Percentiles rank a stretch among this genome's conserved stretches.
phyloP scores from a whole-genome alignment of 805 yeast species.

The Cyberlindnera suaveolens region DNA sequence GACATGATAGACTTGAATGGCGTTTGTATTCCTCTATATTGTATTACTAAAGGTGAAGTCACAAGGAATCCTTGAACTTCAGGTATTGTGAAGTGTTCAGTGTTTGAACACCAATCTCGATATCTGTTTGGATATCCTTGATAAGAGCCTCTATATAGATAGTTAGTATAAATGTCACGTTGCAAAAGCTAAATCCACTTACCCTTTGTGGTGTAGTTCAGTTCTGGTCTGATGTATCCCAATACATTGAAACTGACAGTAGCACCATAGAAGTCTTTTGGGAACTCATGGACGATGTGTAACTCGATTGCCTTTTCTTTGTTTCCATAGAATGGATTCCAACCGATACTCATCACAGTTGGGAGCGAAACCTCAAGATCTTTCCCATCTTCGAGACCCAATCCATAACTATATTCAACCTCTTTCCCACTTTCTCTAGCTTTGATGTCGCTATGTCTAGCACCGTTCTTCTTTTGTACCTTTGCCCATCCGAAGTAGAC shows the following conservation, averaged over 20 bases:
- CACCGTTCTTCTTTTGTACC: slow-evolving; percentile 3
- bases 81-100: slow-evolving; percentile 38
- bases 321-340: slow-evolving; percentile 89
- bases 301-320: slow-evolving; percentile 78
- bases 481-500: slow-evolving; percentile 77
- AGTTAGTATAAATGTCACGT: slow-evolving; percentile 48
- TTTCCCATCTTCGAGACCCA: slow-evolving; percentile 29
- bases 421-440: slow-evolving; percentile 32
- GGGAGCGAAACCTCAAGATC: slow-evolving; percentile 53
- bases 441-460: slow-evolving; percentile 7
- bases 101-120: slow-evolving; percentile 52
- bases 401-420: slow-evolving; percentile 61
- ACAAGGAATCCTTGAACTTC: slow-evolving; percentile 22
- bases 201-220: slow-evolving; percentile 74
- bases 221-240: slow-evolving; percentile 90
- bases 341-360: slow-evolving; percentile 93
- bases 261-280: slow-evolving; percentile 76
- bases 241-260: slow-evolving; percentile 58
- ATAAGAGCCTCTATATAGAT: slow-evolving; percentile 62
- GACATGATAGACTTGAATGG: background rate
- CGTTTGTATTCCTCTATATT: background rate
- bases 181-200: slow-evolving; percentile 81
- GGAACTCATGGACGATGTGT: slow-evolving; percentile 75
- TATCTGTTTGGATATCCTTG: slow-evolving; percentile 77
- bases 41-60: background rate